These are phyloP conservation scores for Buddleja alternifolia DNA, from an alignment of 257 asterid species.

Conservation along the genomic window DNA sequence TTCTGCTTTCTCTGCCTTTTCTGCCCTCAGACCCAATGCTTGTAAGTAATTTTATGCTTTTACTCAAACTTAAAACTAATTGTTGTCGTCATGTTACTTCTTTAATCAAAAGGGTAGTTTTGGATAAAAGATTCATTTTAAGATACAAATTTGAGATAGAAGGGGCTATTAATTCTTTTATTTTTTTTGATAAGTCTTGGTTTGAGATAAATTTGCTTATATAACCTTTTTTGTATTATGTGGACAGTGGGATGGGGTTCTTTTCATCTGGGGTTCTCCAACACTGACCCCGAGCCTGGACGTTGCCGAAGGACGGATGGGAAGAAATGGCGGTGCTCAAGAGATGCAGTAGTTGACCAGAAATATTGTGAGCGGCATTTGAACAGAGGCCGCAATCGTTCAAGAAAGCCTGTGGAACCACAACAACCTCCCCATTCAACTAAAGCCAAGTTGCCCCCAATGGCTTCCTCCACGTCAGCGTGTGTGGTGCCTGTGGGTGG, in stretches of 20 bases:
- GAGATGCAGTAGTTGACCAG: slow-evolving; percentile 27
- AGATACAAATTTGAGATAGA: too few relatives aligned
- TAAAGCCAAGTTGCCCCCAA: slow-evolving; percentile 37
- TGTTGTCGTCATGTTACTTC: too few relatives aligned
- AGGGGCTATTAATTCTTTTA: too few relatives aligned
- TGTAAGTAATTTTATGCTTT: slow-evolving; percentile 41
- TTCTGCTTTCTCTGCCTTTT: slow-evolving; percentile 43
- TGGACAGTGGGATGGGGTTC: slow-evolving; percentile 90
- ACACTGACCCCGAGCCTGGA: slow-evolving; percentile 92
- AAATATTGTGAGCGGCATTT: slow-evolving; percentile 38
- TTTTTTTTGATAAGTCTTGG: too few relatives aligned
- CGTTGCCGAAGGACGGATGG: slow-evolving; percentile 98
- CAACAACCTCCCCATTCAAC: slow-evolving; percentile 24
- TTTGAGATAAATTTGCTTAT: too few relatives aligned
- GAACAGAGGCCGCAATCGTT: slow-evolving; percentile 38
- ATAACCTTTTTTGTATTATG: background rate
- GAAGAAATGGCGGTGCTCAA: slow-evolving; percentile 56
- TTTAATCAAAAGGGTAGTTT: too few relatives aligned
- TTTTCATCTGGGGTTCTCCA: slow-evolving; percentile 77
- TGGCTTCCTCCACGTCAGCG: slow-evolving; percentile 38
- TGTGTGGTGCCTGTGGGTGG: slow-evolving; percentile 12
- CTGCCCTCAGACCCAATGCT: slow-evolving; percentile 60
- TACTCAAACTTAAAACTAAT: too few relatives aligned
- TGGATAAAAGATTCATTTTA: too few relatives aligned
- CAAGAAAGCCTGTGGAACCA: slow-evolving; percentile 41